Evolutionary conservation across 179 eudicot genomes (phyloP).

Genomic region (Beta lomatogona): DNA sequence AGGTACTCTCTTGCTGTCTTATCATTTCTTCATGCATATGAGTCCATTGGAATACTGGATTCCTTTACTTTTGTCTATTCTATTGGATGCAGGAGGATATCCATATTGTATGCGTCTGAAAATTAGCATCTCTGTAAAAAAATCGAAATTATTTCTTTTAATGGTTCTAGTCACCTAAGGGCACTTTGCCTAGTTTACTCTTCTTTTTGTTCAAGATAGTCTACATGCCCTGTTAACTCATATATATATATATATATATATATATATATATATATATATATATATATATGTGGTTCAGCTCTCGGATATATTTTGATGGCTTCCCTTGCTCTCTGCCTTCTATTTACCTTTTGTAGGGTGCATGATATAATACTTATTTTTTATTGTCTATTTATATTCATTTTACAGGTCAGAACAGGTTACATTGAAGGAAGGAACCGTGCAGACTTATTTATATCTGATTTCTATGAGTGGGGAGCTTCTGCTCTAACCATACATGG

Average conservation of each 20-base stretch:
- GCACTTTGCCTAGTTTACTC: neutral
- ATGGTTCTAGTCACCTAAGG: neutral
- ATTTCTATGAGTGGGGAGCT: conserved; percentile 88
- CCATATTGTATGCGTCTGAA: neutral
- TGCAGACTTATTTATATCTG: conserved; percentile 68
- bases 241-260: too few species aligned
- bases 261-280: too few species aligned
- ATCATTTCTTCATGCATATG: neutral
- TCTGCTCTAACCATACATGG: conserved; percentile 91
- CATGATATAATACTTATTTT: neutral
- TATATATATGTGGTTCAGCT: too few species aligned
- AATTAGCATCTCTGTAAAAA: too few species aligned
- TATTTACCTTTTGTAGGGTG: neutral
- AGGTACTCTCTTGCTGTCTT: conserved; percentile 47
- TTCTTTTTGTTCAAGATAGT: neutral
- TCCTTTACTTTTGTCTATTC: neutral
- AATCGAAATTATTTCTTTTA: neutral
- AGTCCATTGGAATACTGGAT: neutral
- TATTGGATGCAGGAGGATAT: neutral
- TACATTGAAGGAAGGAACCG: conserved; percentile 90
- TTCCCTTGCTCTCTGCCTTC: neutral
- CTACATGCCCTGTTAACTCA: neutral
- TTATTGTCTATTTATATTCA: neutral
- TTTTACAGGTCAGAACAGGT: conserved; percentile 76
- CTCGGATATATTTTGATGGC: neutral